Conservation (phyloP, 176 grass and related monocot genomes). For the Phoenix dactylifera region DNA sequence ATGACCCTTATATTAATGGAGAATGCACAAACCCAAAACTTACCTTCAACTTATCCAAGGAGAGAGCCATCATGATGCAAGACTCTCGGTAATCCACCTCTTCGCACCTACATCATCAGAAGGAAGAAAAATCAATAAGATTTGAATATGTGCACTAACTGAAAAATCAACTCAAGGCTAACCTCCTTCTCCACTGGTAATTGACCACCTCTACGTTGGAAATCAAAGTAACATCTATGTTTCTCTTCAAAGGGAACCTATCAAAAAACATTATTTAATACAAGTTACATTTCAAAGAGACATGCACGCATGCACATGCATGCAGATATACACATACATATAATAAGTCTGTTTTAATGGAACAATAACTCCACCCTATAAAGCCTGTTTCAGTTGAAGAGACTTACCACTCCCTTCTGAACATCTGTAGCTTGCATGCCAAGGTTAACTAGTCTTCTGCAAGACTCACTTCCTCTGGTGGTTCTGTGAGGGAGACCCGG, state of each 20-base stretch:
- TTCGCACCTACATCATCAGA: constrained; percentile 44
- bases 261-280: constrained; percentile 15
- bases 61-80: constrained; percentile 98
- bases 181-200: constrained; percentile 93
- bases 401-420: constrained; percentile 69
- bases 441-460: constrained; percentile 73
- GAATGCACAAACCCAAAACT: background rate
- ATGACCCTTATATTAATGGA: too few relatives aligned
- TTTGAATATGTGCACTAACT: constrained; percentile 4
- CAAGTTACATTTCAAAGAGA: constrained; percentile 5
- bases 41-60: constrained; percentile 86
- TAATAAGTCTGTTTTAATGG: too few relatives aligned
- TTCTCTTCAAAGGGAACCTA: constrained; percentile 90
- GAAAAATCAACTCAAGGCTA: constrained; percentile 20
- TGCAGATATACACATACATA: too few relatives aligned
- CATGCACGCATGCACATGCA: too few relatives aligned
- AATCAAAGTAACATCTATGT: constrained; percentile 86
- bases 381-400: constrained; percentile 4
- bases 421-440: constrained; percentile 54
- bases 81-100: constrained; percentile 90
- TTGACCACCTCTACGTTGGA: constrained; percentile 86
- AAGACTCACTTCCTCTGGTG: constrained; percentile 89
- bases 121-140: constrained; percentile 17
- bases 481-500: constrained; percentile 92
- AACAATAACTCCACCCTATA: too few relatives aligned